Percentiles rank a stretch among this genome's conserved stretches.
Conservation (phyloP, 2,329 filamentous ascomycete genomes). For the Talaromyces piceae region DNA sequence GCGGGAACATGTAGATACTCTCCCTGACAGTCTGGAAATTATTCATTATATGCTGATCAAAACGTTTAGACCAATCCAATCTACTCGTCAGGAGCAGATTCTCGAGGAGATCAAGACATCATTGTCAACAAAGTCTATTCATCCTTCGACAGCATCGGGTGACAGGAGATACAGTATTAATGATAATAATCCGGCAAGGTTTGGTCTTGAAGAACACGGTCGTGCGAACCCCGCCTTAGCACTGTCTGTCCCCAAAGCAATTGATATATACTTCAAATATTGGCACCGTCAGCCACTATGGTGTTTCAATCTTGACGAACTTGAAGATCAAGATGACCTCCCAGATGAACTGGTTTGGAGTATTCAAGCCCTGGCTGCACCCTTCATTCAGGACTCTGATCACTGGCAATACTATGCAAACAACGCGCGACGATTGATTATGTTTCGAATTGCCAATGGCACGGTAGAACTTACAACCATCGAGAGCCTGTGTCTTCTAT, state of each 20-base stretch:
- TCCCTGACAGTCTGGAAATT: conserved; percentile 11
- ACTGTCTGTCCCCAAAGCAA: conserved; percentile 12
- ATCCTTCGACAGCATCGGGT: conserved; percentile 10
- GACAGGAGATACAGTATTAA: conserved; percentile 11
- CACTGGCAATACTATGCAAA: conserved; percentile 31
- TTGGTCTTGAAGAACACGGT: conserved; percentile 2
- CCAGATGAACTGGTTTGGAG: conserved; percentile 28
- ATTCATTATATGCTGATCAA: too few species aligned
- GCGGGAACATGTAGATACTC: conserved; percentile 30
- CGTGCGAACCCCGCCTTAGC: conserved; percentile 14
- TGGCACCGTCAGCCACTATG: conserved; percentile 33
- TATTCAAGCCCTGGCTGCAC: conserved; percentile 25
- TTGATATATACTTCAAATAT: conserved; percentile 30
- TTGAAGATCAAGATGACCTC: conserved; percentile 20
- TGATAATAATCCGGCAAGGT: not conserved
- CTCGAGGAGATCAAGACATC: conserved; percentile 7
- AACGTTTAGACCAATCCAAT: conserved; percentile 13
- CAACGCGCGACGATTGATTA: conserved; percentile 24
- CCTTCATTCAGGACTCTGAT: conserved; percentile 23
- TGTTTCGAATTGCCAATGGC: conserved; percentile 47
- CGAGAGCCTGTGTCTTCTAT: conserved; percentile 45
- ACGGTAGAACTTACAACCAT: conserved; percentile 44
- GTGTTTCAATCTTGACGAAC: conserved; percentile 29
- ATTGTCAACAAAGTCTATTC: conserved; percentile 15
- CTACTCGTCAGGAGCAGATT: conserved; percentile 17